A percentile compares a stretch with the other conserved stretches of the same genome.
Conservation (phyloP, 2,329 filamentous ascomycete genomes). For the Capronia americana region DNA sequence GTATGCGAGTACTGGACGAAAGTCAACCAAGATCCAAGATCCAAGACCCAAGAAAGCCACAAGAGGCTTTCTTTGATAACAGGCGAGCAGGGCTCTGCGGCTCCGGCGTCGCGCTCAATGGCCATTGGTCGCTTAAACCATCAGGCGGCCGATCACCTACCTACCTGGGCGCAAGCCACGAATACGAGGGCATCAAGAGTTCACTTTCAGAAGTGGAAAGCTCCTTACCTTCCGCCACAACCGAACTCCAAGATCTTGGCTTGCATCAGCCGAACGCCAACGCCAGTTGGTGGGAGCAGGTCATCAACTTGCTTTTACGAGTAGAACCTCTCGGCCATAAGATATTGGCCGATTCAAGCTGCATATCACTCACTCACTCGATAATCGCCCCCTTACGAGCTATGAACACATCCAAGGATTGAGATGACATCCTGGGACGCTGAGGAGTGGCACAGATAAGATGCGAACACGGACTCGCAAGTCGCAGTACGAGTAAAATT, state of each 20-base stretch:
- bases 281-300: no score
- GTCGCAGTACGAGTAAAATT: neutral
- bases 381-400: neutral
- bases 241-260: neutral
- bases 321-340: no score
- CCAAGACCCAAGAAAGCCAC: slow-evolving; percentile 9
- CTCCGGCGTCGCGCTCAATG: neutral
- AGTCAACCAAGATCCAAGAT: neutral
- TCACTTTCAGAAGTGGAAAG: neutral
- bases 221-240: neutral
- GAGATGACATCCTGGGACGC: no score
- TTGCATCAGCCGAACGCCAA: neutral
- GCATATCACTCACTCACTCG: neutral
- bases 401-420: neutral
- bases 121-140: slow-evolving; percentile 27
- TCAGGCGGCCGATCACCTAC: slow-evolving; percentile 6
- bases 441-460: neutral
- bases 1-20: neutral
- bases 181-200: neutral
- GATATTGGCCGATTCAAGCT: neutral
- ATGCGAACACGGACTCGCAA: neutral
- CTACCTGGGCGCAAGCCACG: neutral
- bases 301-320: neutral
- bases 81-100: no score
- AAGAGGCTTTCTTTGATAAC: neutral